Evolutionary conservation across 192 early-diverging fungal species (phyloP), one percentile per base, ranked within the genome.

Genomic region (Rhizophagus prolifer): DNA sequence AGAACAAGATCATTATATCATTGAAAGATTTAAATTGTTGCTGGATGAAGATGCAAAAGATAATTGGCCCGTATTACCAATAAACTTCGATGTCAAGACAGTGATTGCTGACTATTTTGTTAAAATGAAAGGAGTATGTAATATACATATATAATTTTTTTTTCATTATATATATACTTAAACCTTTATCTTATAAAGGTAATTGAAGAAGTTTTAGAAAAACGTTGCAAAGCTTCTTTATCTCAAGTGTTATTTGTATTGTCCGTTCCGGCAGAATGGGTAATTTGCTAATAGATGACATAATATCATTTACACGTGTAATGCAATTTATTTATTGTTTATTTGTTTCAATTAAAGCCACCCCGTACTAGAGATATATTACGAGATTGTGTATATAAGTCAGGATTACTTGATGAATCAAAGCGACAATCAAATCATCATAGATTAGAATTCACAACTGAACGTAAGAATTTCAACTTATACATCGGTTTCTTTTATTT

Each of bases 211-310:
- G 50, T 19, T 47, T 2, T 66, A 23, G 13, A 58, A 19, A 38
- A 9, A 8, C 63, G 63, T 28, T 66, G 61, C 23, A 41, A 23
- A 9, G 12, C 14, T 9, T 4, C 13, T 16, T 12, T 64, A 26
- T 26, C 23, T 9, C 60, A 75, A 63, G 62, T 75, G 13, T 4
- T 16, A 7, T 36, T 47, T 47, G 38, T 75, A 8, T 8, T 75
- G 8, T 54, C 61, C 2, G 74, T 75, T 4, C 74, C 74, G 25
- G 74, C 74, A 8, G 74, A 75, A 50, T 75, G 74, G 74, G 70
- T 71, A 71, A 71, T 7, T 58, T 30, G 1, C 16, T 54, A 54
- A 71, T 44, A 23, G 2, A 69, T 3, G 50, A 54, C 2, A 21
- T 16, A 54, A 21, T 7, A 54, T 21, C 5, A 54, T 21, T 14